Evolutionary conservation across 2,329 filamentous ascomycete genomes (phyloP).

Genomic region (Stachybotrys elegans): DNA sequence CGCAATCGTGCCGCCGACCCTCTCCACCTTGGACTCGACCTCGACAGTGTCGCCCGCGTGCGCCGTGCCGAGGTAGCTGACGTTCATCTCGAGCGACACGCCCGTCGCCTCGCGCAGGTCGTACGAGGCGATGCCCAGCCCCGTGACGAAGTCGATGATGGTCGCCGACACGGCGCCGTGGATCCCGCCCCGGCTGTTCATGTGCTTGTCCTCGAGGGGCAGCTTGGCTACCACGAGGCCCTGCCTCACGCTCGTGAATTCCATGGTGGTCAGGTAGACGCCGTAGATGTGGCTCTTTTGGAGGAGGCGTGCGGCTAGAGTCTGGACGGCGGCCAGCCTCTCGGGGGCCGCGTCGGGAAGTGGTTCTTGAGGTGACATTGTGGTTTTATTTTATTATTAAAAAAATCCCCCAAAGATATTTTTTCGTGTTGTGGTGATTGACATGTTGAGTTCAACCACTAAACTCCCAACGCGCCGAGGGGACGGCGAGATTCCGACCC

Average conservation of each 20-base stretch:
- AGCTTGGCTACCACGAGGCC: constrained; percentile 47
- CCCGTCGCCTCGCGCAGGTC: constrained; percentile 59
- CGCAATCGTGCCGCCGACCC: constrained; percentile 61
- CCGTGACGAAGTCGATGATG: constrained; percentile 68
- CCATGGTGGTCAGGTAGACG: constrained; percentile 32
- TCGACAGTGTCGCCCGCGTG: constrained; percentile 61
- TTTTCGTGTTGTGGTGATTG: too few relatives aligned
- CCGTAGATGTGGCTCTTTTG: constrained; percentile 49
- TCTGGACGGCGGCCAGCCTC: constrained; percentile 21
- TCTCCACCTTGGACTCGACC: constrained; percentile 60
- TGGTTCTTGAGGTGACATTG: not conserved
- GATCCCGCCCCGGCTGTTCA: constrained; percentile 63
- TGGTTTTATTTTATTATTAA: constrained; percentile 3
- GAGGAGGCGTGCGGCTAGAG: constrained; percentile 29
- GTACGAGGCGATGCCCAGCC: constrained; percentile 64
- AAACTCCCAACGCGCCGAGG: too few relatives aligned
- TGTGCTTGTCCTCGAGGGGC: constrained; percentile 47
- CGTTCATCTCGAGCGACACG: constrained; percentile 70
- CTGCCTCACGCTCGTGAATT: constrained; percentile 35
- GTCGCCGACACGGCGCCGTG: constrained; percentile 70
- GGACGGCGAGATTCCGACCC: not conserved
- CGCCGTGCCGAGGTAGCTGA: constrained; percentile 62
- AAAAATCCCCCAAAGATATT: constrained; percentile 25
- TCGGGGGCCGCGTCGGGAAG: not conserved
- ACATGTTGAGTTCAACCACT: too few relatives aligned